phyloP scores from a whole-genome alignment of 768 basidiomycete genomes.

The Tephrocybe rancida region DNA sequence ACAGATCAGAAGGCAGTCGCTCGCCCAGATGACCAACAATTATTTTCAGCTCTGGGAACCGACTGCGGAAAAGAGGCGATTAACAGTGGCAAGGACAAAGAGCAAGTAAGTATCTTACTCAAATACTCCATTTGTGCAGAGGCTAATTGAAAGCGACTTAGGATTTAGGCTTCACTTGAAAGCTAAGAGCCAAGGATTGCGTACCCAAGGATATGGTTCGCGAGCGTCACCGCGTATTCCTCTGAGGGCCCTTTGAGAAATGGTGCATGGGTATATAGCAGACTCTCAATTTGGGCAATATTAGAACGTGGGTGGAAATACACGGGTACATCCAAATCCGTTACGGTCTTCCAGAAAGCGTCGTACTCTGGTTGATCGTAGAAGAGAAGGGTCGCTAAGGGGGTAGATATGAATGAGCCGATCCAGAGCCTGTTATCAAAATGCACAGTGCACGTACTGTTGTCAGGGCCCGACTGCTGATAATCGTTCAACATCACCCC shows the following conservation, averaged over 20 bases:
- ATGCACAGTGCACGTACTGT: conserved; percentile 23
- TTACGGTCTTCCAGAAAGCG: conserved; percentile 38
- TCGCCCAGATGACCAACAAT: conserved; percentile 48
- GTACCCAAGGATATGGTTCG: conserved; percentile 42
- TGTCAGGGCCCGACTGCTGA: conserved; percentile 43
- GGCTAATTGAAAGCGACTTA: conserved; percentile 9
- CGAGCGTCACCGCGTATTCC: conserved; percentile 39
- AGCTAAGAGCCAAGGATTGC: neutral
- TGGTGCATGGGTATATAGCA: conserved; percentile 33
- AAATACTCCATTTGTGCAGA: conserved; percentile 41
- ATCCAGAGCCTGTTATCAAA: neutral
- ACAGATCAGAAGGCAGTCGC: conserved; percentile 42
- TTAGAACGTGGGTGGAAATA: conserved; percentile 40
- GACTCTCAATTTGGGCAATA: conserved; percentile 24
- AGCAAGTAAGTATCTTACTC: conserved; percentile 26
- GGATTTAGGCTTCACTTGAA: too few species aligned
- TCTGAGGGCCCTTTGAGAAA: conserved; percentile 35
- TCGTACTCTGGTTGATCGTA: conserved; percentile 42
- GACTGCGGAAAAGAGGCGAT: conserved; percentile 23
- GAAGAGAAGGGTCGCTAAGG: conserved; percentile 34
- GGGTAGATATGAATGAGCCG: neutral
- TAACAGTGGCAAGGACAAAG: neutral
- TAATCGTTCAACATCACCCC: conserved; percentile 46
- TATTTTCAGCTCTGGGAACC: conserved; percentile 41
- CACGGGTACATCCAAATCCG: conserved; percentile 39